Conservation (phyloP, 768 basidiomycete species). For the Pleurotus giganteus region DNA sequence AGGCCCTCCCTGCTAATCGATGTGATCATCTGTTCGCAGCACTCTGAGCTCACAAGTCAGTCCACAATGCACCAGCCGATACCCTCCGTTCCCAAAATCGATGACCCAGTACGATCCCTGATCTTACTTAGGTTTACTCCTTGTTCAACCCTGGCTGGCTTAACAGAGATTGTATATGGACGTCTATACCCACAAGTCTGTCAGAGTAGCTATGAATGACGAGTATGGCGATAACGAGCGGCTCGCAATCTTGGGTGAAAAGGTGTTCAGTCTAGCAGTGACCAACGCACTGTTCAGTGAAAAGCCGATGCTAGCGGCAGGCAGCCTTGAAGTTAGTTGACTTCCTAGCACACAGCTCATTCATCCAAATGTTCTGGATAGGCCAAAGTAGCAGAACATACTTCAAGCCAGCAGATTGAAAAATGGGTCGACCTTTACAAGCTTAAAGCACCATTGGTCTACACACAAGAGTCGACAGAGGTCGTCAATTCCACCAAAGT, state of each 20-base stretch:
- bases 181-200: slow-evolving; percentile 50
- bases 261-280: slow-evolving; percentile 49
- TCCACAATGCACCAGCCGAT: slow-evolving; percentile 32
- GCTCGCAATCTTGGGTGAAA: slow-evolving; percentile 55
- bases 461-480: slow-evolving; percentile 34
- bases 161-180: slow-evolving; percentile 38
- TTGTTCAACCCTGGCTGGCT: not conserved
- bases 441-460: slow-evolving; percentile 53
- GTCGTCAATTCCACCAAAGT: slow-evolving; percentile 37
- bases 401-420: slow-evolving; percentile 39
- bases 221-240: slow-evolving; percentile 61
- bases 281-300: slow-evolving; percentile 48
- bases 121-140: not conserved
- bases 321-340: slow-evolving; percentile 42
- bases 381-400: slow-evolving; percentile 25
- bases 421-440: slow-evolving; percentile 52
- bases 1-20: not conserved
- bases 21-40: slow-evolving; percentile 11
- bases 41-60: slow-evolving; percentile 10
- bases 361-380: slow-evolving; percentile 7
- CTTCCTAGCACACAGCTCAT: not conserved
- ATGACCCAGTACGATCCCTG: slow-evolving; percentile 29
- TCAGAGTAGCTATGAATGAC: slow-evolving; percentile 34
- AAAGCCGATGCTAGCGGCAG: slow-evolving; percentile 38
- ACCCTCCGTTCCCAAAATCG: slow-evolving; percentile 48